Evolutionary conservation across 2,329 filamentous ascomycete genomes (phyloP).

Genomic region (Ophiocordyceps camponoti-rufipedis): DNA sequence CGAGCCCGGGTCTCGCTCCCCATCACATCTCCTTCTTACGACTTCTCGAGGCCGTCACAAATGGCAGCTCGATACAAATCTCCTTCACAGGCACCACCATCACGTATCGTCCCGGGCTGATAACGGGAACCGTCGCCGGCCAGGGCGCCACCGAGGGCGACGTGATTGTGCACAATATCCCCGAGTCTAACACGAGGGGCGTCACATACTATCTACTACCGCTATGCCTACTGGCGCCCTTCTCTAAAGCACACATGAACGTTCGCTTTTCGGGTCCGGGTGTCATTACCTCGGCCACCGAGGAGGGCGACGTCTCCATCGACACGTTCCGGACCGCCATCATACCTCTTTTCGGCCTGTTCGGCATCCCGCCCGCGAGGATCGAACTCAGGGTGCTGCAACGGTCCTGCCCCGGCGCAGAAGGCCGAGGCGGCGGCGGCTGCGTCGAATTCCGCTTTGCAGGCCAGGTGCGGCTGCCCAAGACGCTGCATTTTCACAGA

Average conservation of each 20-base stretch:
- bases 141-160: constrained; percentile 53
- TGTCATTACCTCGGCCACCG: constrained; percentile 77
- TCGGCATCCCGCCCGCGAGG: constrained; percentile 63
- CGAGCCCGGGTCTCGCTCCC: constrained; percentile 72
- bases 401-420: constrained; percentile 58
- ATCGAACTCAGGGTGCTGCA: constrained; percentile 73
- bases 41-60: constrained; percentile 84
- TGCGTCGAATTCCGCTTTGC: constrained; percentile 89
- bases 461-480: constrained; percentile 81
- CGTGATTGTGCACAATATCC: constrained; percentile 65
- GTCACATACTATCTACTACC: constrained; percentile 85
- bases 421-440: constrained; percentile 67
- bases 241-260: constrained; percentile 81
- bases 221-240: constrained; percentile 77
- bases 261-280: constrained; percentile 79
- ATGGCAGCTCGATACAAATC: constrained; percentile 87
- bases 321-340: constrained; percentile 90
- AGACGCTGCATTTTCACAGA: constrained; percentile 75
- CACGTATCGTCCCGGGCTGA: constrained; percentile 79
- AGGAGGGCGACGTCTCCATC: constrained; percentile 71
- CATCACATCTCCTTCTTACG: constrained; percentile 94
- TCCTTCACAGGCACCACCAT: constrained; percentile 91
- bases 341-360: constrained; percentile 73
- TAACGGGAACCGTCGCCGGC: constrained; percentile 67
- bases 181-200: constrained; percentile 58